A percentile compares a stretch with the other conserved stretches of the same genome.
Conservation (phyloP, 1,139 yeast genomes). For the Nakaseomyces delphensis region DNA sequence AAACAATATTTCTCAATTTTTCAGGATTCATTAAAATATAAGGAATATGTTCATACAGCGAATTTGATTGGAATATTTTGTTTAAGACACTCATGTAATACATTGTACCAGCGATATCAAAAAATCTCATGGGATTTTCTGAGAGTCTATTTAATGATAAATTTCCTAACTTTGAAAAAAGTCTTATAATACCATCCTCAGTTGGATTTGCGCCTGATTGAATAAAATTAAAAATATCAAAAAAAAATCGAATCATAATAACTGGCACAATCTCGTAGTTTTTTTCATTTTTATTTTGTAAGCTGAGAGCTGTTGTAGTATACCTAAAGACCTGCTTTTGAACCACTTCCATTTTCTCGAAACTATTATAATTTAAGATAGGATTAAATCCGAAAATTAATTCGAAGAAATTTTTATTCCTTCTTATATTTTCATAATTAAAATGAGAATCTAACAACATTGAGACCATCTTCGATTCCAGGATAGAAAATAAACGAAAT, state of each 20-base stretch:
- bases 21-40: conserved; percentile 1
- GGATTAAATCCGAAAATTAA: background rate
- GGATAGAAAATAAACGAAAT: background rate
- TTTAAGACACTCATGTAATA: background rate
- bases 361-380: background rate
- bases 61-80: background rate
- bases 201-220: background rate
- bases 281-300: background rate
- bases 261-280: background rate
- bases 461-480: background rate
- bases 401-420: background rate
- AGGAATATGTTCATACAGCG: conserved; percentile 3
- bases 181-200: background rate
- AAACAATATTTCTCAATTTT: conserved; percentile 9
- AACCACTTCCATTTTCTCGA: background rate
- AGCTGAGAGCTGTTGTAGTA: background rate
- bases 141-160: background rate
- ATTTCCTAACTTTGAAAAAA: background rate
- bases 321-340: conserved; percentile 1
- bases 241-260: background rate
- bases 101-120: background rate
- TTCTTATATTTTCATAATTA: background rate
- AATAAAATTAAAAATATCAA: background rate
- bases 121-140: background rate
- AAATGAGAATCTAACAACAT: background rate